Conservation (phyloP, 768 basidiomycete species). For the Mycena indigotica region DNA sequence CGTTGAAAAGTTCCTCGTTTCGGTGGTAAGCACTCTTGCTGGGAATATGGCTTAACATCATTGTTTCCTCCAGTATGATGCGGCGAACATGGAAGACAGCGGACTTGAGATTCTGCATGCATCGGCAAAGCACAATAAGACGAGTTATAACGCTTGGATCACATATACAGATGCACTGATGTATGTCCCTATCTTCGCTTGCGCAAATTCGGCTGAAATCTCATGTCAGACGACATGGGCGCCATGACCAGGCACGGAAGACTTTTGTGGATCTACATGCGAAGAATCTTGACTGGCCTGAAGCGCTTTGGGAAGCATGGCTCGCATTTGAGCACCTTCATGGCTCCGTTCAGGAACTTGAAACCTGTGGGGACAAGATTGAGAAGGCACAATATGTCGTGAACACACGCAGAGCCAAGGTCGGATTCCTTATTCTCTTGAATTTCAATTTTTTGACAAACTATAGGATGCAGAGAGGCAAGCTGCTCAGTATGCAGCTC, state of each 20-base stretch:
- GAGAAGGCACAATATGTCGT: conserved; percentile 65
- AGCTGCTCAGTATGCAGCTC: conserved; percentile 48
- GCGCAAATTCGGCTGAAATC: conserved; percentile 6
- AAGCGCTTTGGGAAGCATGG: conserved; percentile 92
- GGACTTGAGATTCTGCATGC: conserved; percentile 65
- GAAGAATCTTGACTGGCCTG: conserved; percentile 91
- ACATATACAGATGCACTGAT: conserved; percentile 73
- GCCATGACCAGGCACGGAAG: conserved; percentile 61
- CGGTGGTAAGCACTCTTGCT: conserved; percentile 57
- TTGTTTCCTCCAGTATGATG: conserved; percentile 46
- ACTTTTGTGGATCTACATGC: conserved; percentile 66
- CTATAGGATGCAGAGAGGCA: conserved; percentile 50
- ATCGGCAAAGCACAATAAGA: conserved; percentile 66
- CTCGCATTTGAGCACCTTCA: conserved; percentile 82
- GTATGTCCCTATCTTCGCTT: conserved; percentile 43
- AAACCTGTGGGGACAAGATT: conserved; percentile 62
- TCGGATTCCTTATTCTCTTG: conserved; percentile 25
- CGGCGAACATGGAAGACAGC: conserved; percentile 52
- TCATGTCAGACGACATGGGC: conserved; percentile 49
- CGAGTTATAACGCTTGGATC: conserved; percentile 75
- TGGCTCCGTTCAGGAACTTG: conserved; percentile 70
- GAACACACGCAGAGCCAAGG: conserved; percentile 66
- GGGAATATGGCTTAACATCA: background rate
- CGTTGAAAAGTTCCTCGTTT: conserved; percentile 81
- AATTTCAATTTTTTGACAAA: conserved; percentile 1